These are phyloP conservation scores for Capronia americana DNA, from an alignment of 2,329 filamentous ascomycete species.

Conservation along the genomic window DNA sequence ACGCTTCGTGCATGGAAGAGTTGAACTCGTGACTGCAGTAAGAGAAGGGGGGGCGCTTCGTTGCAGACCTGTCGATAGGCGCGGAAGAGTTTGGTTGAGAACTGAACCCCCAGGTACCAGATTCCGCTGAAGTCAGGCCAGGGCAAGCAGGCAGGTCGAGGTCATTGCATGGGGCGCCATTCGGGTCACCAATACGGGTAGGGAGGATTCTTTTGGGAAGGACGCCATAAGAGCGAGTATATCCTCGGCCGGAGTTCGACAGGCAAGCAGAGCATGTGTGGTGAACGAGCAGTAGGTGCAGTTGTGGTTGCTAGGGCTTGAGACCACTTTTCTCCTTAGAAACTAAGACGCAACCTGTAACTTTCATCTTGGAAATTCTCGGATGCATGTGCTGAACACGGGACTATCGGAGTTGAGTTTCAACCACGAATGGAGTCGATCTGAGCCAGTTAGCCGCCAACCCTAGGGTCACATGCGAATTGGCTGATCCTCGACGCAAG, in stretches of 20 bases:
- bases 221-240: conserved; percentile 25
- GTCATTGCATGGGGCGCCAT: too few relatives aligned
- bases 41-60: too few relatives aligned
- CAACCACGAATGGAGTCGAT: too few relatives aligned
- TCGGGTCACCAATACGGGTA: too few relatives aligned
- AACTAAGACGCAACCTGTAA: neutral
- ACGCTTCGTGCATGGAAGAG: too few relatives aligned
- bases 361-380: neutral
- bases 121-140: too few relatives aligned
- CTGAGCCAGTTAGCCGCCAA: neutral
- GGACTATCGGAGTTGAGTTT: neutral
- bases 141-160: too few relatives aligned
- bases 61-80: too few relatives aligned
- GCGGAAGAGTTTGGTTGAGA: too few relatives aligned
- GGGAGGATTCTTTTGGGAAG: too few relatives aligned
- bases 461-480: neutral
- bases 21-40: too few relatives aligned
- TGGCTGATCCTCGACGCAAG: neutral
- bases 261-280: conserved; percentile 27
- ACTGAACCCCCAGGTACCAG: too few relatives aligned
- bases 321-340: neutral
- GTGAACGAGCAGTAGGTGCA: neutral
- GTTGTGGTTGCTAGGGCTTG: neutral
- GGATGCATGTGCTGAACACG: neutral
- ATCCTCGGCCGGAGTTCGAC: conserved; percentile 37